Evolutionary conservation across 2,329 filamentous ascomycete species (phyloP).

Genomic region (Pyricularia sp.): DNA sequence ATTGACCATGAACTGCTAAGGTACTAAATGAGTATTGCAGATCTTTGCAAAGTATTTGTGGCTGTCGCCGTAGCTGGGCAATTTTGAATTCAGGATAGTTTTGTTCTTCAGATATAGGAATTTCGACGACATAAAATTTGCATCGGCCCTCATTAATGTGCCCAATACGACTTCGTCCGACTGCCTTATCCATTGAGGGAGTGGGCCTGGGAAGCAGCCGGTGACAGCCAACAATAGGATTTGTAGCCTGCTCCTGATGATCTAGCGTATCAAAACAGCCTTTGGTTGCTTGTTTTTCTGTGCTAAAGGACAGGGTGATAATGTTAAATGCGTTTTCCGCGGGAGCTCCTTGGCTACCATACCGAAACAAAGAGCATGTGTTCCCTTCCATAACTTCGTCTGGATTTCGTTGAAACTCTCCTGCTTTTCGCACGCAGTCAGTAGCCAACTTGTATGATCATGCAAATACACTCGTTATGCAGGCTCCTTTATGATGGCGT

Average conservation of each 20-base stretch:
- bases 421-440: not conserved
- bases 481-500: not conserved
- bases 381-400: not conserved
- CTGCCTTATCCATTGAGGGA: not conserved
- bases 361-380: not conserved
- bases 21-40: not conserved
- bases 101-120: not conserved
- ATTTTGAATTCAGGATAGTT: not conserved
- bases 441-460: not conserved
- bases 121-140: not conserved
- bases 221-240: not conserved
- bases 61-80: not conserved
- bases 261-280: not conserved
- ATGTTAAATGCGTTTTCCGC: not conserved
- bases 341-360: not conserved
- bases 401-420: not conserved
- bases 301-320: not conserved
- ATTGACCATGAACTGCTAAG: not conserved
- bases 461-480: not conserved
- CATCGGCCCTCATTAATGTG: not conserved
- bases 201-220: not conserved
- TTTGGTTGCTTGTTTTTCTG: not conserved
- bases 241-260: not conserved
- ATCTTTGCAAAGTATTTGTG: not conserved
- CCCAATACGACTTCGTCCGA: not conserved